phyloP scores from a whole-genome alignment of 2,329 filamentous ascomycete species.

The Eurotiales sp. region DNA sequence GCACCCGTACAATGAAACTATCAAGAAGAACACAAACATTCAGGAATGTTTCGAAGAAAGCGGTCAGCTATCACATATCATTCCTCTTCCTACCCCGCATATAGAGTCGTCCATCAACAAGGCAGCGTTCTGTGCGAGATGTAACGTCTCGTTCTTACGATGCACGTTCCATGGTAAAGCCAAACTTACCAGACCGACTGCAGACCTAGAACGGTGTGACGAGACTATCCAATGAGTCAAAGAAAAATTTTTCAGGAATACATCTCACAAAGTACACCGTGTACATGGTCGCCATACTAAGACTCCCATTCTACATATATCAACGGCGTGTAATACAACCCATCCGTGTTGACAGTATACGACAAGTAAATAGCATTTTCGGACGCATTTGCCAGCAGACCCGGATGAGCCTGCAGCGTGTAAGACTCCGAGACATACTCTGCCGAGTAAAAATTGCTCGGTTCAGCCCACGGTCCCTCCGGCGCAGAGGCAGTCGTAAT shows the following conservation, averaged over 20 bases:
- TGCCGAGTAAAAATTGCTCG: conserved; percentile 17
- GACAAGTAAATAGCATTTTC: conserved; percentile 12
- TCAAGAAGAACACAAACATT: too few species aligned
- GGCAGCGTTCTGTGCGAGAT: too few species aligned
- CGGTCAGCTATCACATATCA: too few species aligned
- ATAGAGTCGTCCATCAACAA: too few species aligned
- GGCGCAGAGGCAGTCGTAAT: conserved; percentile 23
- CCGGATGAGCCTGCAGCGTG: conserved; percentile 16
- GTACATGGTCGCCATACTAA: too few species aligned
- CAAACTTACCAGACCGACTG: neutral
- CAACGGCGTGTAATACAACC: conserved; percentile 8
- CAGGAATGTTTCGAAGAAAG: too few species aligned
- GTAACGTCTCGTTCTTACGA: too few species aligned
- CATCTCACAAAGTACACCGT: too few species aligned
- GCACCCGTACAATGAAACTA: too few species aligned
- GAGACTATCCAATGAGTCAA: neutral
- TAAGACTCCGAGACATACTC: conserved; percentile 10
- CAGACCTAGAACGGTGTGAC: neutral
- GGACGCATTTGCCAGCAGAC: neutral
- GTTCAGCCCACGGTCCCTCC: conserved; percentile 28
- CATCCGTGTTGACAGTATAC: conserved; percentile 1
- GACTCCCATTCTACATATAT: conserved; percentile 12
- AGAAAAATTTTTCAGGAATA: too few species aligned
- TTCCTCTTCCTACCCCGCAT: too few species aligned
- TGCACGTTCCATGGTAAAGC: neutral